A percentile compares a stretch with the other conserved stretches of the same genome.
phyloP scores from a whole-genome alignment of 2,329 filamentous ascomycete species.

The Byssothecium circinans region DNA sequence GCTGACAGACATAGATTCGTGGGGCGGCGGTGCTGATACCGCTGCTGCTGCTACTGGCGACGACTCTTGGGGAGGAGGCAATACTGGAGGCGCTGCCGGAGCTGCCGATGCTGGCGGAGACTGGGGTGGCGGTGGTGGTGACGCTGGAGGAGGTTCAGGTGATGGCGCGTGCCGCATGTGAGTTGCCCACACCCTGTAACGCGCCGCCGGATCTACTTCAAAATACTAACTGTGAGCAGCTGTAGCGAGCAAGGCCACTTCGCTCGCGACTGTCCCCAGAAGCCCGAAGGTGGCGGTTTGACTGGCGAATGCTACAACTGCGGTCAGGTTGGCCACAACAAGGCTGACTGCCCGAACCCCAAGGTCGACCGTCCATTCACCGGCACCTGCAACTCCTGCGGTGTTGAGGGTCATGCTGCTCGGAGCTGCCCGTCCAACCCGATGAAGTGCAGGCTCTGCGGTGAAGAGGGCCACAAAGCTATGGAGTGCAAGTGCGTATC shows the following conservation, averaged over 20 bases:
- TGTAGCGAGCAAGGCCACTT: constrained; percentile 50
- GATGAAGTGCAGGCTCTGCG: constrained; percentile 57
- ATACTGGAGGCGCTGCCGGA: too few relatives aligned
- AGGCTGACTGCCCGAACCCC: constrained; percentile 63
- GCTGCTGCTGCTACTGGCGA: constrained; percentile 15
- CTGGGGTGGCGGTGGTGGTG: constrained; percentile 9
- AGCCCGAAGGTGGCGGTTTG: constrained; percentile 40
- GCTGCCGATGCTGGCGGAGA: constrained; percentile 12
- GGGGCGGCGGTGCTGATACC: constrained; percentile 11
- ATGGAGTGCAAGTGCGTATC: constrained; percentile 53
- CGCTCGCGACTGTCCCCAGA: constrained; percentile 52
- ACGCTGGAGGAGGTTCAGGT: constrained; percentile 26
- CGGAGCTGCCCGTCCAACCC: constrained; percentile 66
- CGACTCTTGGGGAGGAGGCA: constrained; percentile 11
- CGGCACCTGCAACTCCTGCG: constrained; percentile 63
- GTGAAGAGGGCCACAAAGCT: constrained; percentile 51
- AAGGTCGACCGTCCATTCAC: constrained; percentile 54
- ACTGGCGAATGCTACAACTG: constrained; percentile 62
- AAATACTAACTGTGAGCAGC: constrained; percentile 39
- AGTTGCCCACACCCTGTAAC: too few relatives aligned
- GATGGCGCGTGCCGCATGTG: constrained; percentile 47
- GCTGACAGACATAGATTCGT: constrained; percentile 12
- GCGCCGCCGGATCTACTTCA: not conserved
- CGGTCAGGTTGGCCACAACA: constrained; percentile 62
- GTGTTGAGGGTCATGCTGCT: constrained; percentile 57